phyloP scores from a whole-genome alignment of 352 stramenopile genomes.

The Globisporangium echinulatum region DNA sequence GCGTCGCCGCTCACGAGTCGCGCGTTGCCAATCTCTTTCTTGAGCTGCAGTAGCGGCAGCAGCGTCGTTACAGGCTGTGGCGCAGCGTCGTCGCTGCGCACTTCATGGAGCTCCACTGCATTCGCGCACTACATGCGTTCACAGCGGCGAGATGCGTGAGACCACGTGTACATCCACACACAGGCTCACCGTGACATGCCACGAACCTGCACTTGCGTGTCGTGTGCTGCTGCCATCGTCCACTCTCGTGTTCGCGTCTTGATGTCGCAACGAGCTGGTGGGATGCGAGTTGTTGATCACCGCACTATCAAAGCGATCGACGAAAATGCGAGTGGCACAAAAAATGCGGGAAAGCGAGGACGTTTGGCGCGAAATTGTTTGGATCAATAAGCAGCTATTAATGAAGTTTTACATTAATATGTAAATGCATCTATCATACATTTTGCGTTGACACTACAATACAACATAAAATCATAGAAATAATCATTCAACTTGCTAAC shows the following conservation, averaged over 20 bases:
- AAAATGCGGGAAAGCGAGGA: too few relatives aligned
- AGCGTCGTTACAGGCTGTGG: conserved; percentile 28
- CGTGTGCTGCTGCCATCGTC: not conserved
- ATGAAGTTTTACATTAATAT: not conserved
- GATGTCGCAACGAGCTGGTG: not conserved
- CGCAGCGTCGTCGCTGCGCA: conserved; percentile 28
- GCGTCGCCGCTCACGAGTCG: conserved; percentile 64
- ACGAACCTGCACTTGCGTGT: conserved; percentile 1
- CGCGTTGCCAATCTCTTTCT: conserved; percentile 79
- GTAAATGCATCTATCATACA: not conserved
- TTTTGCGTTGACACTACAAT: not conserved
- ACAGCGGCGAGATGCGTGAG: not conserved
- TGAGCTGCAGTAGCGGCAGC: conserved; percentile 40
- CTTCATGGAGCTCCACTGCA: conserved; percentile 50
- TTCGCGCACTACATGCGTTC: conserved; percentile 32
- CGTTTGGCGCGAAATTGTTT: not conserved
- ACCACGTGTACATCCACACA: not conserved
- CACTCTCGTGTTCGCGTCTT: not conserved
- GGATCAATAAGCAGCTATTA: too few relatives aligned
- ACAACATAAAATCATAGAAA: not conserved
- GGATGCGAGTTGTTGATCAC: too few relatives aligned
- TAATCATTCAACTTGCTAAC: not conserved
- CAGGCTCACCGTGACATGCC: not conserved
- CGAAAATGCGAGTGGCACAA: too few relatives aligned
- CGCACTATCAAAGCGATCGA: too few relatives aligned